Conservation (phyloP, 257 asterid species). For the Solanum neorickii region DNA sequence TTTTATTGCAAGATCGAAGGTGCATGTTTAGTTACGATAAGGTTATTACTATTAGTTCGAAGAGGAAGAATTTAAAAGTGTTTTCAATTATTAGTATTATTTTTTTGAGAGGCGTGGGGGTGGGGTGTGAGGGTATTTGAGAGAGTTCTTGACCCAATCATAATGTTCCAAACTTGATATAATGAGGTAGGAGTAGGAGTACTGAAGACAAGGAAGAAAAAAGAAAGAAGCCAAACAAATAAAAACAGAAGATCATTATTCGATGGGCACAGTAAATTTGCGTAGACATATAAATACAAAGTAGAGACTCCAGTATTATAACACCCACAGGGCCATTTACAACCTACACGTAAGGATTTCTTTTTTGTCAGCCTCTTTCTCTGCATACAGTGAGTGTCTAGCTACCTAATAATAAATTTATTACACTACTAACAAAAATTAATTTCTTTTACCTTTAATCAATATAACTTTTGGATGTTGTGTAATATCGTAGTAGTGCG, state of each 20-base stretch:
- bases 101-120: neutral
- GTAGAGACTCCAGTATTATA: slow-evolving; percentile 1
- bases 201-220: slow-evolving; percentile 4
- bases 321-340: slow-evolving; percentile 7
- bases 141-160: slow-evolving; percentile 24
- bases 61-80: neutral
- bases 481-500: neutral
- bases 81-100: too few species aligned
- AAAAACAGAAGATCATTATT: slow-evolving; percentile 29
- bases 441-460: neutral
- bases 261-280: slow-evolving; percentile 23
- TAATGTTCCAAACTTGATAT: slow-evolving; percentile 11
- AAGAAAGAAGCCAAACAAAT: slow-evolving; percentile 16
- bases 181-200: slow-evolving; percentile 4
- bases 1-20: accelerated
- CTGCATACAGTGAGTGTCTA: neutral
- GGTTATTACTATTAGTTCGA: neutral
- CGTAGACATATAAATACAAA: slow-evolving; percentile 29
- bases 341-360: slow-evolving; percentile 23
- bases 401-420: neutral
- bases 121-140: neutral
- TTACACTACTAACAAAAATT: neutral
- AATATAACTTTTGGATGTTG: too few species aligned
- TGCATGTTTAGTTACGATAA: too few species aligned
- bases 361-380: slow-evolving; percentile 22